These are phyloP conservation scores for Tuctoria greenei DNA, from an alignment of 176 grass and related monocot species.

Conservation along the genomic window DNA sequence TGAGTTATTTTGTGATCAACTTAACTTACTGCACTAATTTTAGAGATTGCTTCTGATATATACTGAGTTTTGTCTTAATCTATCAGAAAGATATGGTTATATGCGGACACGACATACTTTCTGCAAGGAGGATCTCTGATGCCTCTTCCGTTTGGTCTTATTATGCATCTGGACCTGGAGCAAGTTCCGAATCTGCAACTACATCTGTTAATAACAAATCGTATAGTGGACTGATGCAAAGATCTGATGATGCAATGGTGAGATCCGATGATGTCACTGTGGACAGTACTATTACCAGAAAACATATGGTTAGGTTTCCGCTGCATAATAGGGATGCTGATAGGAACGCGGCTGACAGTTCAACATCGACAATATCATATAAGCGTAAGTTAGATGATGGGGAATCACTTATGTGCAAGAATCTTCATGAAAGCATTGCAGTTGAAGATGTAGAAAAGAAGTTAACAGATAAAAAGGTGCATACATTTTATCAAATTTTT, in stretches of 20 bases:
- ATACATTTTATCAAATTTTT: slow-evolving; percentile 7
- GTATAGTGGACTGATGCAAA: slow-evolving; percentile 72
- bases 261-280: slow-evolving; percentile 64
- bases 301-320: slow-evolving; percentile 56
- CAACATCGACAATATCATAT: slow-evolving; percentile 75
- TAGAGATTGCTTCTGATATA: not conserved
- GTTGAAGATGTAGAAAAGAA: slow-evolving; percentile 48
- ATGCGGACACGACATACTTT: slow-evolving; percentile 74
- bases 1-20: not conserved
- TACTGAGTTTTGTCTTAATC: slow-evolving; percentile 26
- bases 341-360: slow-evolving; percentile 75
- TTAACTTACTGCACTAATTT: not conserved
- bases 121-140: slow-evolving; percentile 60
- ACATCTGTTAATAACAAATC: slow-evolving; percentile 97
- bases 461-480: slow-evolving; percentile 59
- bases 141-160: slow-evolving; percentile 44
- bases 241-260: slow-evolving; percentile 56
- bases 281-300: slow-evolving; percentile 79
- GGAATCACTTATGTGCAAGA: slow-evolving; percentile 60
- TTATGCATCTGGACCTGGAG: slow-evolving; percentile 50
- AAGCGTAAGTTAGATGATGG: slow-evolving; percentile 76
- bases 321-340: slow-evolving; percentile 63
- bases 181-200: slow-evolving; percentile 95
- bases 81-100: slow-evolving; percentile 81
- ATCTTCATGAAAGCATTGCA: slow-evolving; percentile 41